A percentile compares a stretch with the other conserved stretches of the same genome.
Conservation (phyloP, 1,139 yeast genomes). For the Citeromyces hawaiiensis region DNA sequence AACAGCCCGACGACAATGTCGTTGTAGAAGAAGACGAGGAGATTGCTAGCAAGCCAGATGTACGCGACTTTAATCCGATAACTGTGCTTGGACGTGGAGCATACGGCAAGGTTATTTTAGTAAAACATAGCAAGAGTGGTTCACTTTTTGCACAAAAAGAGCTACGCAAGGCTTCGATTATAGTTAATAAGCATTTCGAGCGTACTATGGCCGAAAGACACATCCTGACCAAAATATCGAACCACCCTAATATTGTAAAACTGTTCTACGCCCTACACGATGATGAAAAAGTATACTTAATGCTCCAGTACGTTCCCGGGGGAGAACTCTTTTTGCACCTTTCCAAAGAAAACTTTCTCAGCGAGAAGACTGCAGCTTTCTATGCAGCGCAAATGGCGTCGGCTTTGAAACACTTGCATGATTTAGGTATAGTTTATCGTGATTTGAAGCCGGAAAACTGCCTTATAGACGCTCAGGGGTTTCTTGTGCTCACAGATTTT, state of each 20-base stretch:
- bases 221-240: conserved; percentile 46
- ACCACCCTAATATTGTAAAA: conserved; percentile 83
- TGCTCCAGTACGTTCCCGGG: conserved; percentile 82
- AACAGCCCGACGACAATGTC: not conserved
- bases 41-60: conserved; percentile 14
- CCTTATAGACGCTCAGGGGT: conserved; percentile 65
- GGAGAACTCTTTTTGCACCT: conserved; percentile 87
- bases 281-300: conserved; percentile 59
- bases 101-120: conserved; percentile 79
- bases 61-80: conserved; percentile 58
- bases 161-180: conserved; percentile 63
- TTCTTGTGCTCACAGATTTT: conserved; percentile 79
- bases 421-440: conserved; percentile 75
- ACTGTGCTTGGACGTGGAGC: conserved; percentile 88
- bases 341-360: conserved; percentile 31
- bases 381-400: conserved; percentile 81
- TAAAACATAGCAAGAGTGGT: conserved; percentile 52
- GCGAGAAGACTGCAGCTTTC: conserved; percentile 68
- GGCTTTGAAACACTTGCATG: conserved; percentile 72
- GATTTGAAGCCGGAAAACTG: conserved; percentile 94
- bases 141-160: conserved; percentile 82
- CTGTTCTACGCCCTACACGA: conserved; percentile 88
- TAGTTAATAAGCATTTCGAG: conserved; percentile 36
- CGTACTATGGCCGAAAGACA: conserved; percentile 63
- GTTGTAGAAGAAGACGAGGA: not conserved